Base-by-base conservation (phyloP, 2,329 filamentous ascomycete species). In the Monilinia vaccinii-corymbosi region DNA sequence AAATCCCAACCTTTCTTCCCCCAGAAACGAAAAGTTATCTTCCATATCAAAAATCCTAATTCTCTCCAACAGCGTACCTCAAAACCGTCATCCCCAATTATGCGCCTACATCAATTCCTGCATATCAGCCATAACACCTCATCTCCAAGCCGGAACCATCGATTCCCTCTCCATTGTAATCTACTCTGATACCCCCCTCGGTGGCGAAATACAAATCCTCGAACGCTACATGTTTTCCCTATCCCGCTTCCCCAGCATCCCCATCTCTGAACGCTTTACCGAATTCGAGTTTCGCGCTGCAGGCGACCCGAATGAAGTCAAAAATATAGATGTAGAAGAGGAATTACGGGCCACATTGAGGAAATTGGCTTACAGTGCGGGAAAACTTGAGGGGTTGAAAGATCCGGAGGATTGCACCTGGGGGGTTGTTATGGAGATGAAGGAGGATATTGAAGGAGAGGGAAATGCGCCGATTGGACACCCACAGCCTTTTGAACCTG, bases 381-480 rank as follows among this genome's bases (percentile, higher is more conserved):
- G 84, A 62, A 78, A 76, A 59, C 76, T 90, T 63, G 74, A 72
- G 0, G 73, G 78, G 0, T 70, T 91, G 25, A 46, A n/a, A 2
- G 14, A 44, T 25, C 87, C 88, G 0, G 73, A 78, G 1, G 80
- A 81, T 1, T 91, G 87, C 71, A 88, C 86, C 0, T 93, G 89
- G 71, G 89, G 87, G 0, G 72, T 93, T n/a, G 86, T 85, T 0
- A 80, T 93, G 45, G 89, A 93, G 72, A 71, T 92, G 64, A 82
- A 81, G 44, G 81, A 87, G 25, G 78, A 84, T 45, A 78, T 77
- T 0, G 73, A 5, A 2, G 23, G 50, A 4, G 36, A 53, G 36
- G 50, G 50, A 0, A 53, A 79, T 13, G 66, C 81, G 11, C 84
- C 83, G 0, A 82, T 85, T 63, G 79, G 78, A 78, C 78, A 85